These are phyloP conservation scores for Saccharum hybrid DNA, from an alignment of 202 grass and related monocot genomes.

Conservation along the genomic window DNA sequence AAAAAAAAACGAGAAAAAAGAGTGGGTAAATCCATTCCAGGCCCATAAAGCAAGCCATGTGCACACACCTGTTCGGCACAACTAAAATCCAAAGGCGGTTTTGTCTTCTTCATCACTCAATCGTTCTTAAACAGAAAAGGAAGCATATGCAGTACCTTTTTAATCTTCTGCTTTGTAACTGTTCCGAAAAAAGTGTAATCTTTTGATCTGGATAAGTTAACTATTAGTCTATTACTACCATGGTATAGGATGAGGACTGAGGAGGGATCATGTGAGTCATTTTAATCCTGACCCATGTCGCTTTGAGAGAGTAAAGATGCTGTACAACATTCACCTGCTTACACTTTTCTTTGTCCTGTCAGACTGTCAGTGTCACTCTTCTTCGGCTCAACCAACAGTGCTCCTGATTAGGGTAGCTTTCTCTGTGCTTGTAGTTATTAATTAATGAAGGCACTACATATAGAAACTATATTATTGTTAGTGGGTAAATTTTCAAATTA, in stretches of 20 bases:
- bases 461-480: no score
- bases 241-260: neutral
- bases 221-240: neutral
- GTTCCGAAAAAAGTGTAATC: constrained; percentile 13
- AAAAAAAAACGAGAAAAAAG: no score
- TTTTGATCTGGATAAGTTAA: constrained; percentile 12
- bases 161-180: constrained; percentile 19
- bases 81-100: constrained; percentile 37
- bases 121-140: constrained; percentile 2
- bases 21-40: neutral
- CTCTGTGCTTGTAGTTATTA: no score
- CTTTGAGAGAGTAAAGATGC: neutral
- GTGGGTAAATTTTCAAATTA: no score
- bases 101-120: constrained; percentile 10
- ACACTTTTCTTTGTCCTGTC: neutral
- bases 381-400: neutral
- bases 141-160: neutral
- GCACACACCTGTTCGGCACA: constrained; percentile 31
- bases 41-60: constrained; percentile 28
- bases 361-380: neutral
- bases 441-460: no score
- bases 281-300: neutral
- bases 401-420: neutral
- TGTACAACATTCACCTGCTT: constrained; percentile 12
- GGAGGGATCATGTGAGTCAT: neutral